Evolutionary conservation across 192 early-diverging fungal genomes (phyloP).

Genomic region (Entomortierella beljakovae): DNA sequence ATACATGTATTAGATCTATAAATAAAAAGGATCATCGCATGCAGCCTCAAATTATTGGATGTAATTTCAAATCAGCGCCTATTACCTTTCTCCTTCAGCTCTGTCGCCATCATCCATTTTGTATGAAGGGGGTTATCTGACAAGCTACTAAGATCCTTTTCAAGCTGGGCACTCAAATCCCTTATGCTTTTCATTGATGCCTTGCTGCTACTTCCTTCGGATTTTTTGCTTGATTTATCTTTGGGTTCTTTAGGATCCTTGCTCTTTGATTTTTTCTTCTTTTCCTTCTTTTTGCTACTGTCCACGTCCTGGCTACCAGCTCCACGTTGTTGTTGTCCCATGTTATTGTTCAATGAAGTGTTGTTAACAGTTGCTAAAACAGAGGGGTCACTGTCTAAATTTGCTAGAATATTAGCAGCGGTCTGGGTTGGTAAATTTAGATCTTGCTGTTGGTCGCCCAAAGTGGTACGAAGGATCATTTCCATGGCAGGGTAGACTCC

Average conservation of each 20-base stretch:
- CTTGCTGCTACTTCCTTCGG: not conserved
- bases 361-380: conserved; percentile 22
- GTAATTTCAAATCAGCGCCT: too few relatives aligned
- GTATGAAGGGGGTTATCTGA: conserved; percentile 21
- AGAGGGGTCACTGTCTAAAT: conserved; percentile 22
- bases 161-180: conserved; percentile 22
- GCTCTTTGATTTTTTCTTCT: conserved; percentile 10
- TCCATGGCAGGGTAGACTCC: conserved; percentile 8
- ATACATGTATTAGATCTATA: not conserved
- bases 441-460: not conserved
- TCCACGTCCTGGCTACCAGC: not conserved
- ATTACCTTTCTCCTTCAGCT: conserved; percentile 36
- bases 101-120: conserved; percentile 33
- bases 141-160: not conserved
- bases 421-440: not conserved
- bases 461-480: conserved; percentile 16
- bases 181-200: not conserved
- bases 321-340: not conserved
- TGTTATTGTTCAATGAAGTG: not conserved
- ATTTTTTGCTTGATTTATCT: not conserved
- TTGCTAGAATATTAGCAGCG: conserved; percentile 10
- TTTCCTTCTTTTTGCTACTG: not conserved
- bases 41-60: not conserved
- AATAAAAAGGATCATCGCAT: not conserved
- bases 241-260: conserved; percentile 12